Evolutionary conservation across 2,329 filamentous ascomycete genomes (phyloP), one percentile per base, ranked within the genome.

Genomic region (Magnaporthiopsis rhizophila): DNA sequence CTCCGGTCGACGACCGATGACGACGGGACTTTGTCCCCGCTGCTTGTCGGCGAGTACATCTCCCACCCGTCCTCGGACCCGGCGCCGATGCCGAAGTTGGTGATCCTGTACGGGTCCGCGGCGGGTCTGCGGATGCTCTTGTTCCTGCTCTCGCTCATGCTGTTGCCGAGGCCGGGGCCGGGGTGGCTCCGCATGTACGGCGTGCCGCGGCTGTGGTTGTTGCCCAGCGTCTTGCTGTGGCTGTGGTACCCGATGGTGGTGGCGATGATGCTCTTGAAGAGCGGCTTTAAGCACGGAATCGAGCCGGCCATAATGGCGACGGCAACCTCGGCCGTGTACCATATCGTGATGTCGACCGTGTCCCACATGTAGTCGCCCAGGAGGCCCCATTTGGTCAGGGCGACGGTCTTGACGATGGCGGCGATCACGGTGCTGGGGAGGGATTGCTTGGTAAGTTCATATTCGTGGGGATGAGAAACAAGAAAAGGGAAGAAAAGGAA

Each of bases 251-350:
- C 34, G n/a, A n/a, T 6, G 8, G 59, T 61, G n/a, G 34, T 13
- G 1, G 34, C 59, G n/a, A 61, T 34, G 59, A 61, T 24, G 21
- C 18, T 18, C 58, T 62, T 65, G 56, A 71, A 69, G 1, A 74
- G 68, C 1, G 72, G 71, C 0, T 70, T 70, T 15, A 73, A 65
- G 0, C 72, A 72, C 2, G 69, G 71, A 1, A 69, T 61, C 57
- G 72, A 73, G 6, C 72, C 76, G n/a, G 73, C 74, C 8, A 76
- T 71, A 24, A 78, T 76, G 32, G 75, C 76, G 0, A 78, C 68
- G 30, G 73, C 73, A 0, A 74, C 71, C 66, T 78, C 76, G 59
- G 76, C 67, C 12, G 76, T 71, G 15, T 72, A 76, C 75, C 75
- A 78, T 56, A 76, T 75, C 34, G 75, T 76, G 1, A 78, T 68